Evolutionary conservation across 495 filamentous ascomycete genomes (phyloP).

Genomic region (Aspergillus bertholletiae): DNA sequence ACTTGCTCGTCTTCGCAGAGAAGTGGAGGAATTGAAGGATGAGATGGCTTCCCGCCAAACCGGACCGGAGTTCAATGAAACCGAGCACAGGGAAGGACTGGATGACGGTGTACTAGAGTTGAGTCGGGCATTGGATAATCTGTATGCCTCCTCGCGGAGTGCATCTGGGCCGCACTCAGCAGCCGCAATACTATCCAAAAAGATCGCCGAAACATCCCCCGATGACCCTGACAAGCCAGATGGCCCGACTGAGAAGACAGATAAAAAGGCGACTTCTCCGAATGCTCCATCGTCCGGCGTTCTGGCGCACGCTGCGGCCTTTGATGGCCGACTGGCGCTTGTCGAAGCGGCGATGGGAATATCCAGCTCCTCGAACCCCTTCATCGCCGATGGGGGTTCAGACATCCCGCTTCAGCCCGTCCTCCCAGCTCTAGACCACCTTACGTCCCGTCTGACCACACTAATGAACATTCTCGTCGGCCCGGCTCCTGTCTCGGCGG

Average conservation of each 20-base stretch:
- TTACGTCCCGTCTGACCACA: conserved; percentile 41
- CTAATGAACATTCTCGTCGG: conserved; percentile 43
- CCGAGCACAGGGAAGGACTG: conserved; percentile 26
- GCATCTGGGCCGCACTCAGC: conserved; percentile 28
- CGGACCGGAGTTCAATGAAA: conserved; percentile 19
- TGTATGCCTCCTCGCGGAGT: conserved; percentile 44
- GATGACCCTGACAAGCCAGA: not conserved
- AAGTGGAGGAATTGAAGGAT: conserved; percentile 74
- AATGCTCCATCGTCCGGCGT: conserved; percentile 54
- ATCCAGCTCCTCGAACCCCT: conserved; percentile 61
- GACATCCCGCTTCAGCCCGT: conserved; percentile 71
- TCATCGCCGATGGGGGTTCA: conserved; percentile 54
- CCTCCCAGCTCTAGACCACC: conserved; percentile 69
- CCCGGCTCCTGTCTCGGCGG: conserved; percentile 29
- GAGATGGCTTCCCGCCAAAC: conserved; percentile 45
- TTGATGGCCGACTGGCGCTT: conserved; percentile 72
- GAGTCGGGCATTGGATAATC: conserved; percentile 59
- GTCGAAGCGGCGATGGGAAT: conserved; percentile 83
- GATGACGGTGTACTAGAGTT: conserved; percentile 54
- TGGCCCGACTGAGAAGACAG: conserved; percentile 1
- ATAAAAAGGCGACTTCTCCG: conserved; percentile 38
- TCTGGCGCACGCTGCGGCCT: conserved; percentile 79
- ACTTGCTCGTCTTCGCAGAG: conserved; percentile 71
- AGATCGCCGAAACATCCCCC: conserved; percentile 16
- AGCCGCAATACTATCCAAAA: conserved; percentile 33